Conservation (phyloP, 2,329 filamentous ascomycete species). For the Ceratocystis huliohia region DNA sequence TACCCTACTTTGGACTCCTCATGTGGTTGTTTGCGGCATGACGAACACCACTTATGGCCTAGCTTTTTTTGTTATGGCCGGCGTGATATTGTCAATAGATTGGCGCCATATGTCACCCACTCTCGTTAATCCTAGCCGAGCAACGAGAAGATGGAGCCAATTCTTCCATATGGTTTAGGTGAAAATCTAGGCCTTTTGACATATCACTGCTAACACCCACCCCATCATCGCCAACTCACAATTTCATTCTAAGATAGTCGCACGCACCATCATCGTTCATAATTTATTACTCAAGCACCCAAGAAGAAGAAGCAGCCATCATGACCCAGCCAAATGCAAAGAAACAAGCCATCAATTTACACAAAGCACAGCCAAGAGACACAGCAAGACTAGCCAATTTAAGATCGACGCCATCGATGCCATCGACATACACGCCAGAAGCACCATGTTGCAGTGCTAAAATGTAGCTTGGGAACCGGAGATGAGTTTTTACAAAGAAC, state of each 20-base stretch:
- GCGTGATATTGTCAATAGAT: neutral
- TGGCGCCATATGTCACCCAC: neutral
- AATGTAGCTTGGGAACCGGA: no score
- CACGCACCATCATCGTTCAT: neutral
- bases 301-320: neutral
- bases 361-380: neutral
- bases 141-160: neutral
- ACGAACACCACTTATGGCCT: neutral
- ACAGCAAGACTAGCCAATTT: neutral
- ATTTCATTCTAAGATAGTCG: neutral
- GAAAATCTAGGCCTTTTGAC: neutral
- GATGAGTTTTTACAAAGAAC: neutral
- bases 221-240: neutral
- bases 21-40: slow-evolving; percentile 8
- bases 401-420: no score
- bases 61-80: neutral
- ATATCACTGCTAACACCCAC: neutral
- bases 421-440: no score
- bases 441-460: no score
- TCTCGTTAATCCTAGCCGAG: neutral
- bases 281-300: neutral
- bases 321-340: neutral
- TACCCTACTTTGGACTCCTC: neutral
- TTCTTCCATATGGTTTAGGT: neutral
- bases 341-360: neutral